These are phyloP conservation scores for Phtheirospermum japonicum DNA, from an alignment of 257 asterid species.

Conservation along the genomic window DNA sequence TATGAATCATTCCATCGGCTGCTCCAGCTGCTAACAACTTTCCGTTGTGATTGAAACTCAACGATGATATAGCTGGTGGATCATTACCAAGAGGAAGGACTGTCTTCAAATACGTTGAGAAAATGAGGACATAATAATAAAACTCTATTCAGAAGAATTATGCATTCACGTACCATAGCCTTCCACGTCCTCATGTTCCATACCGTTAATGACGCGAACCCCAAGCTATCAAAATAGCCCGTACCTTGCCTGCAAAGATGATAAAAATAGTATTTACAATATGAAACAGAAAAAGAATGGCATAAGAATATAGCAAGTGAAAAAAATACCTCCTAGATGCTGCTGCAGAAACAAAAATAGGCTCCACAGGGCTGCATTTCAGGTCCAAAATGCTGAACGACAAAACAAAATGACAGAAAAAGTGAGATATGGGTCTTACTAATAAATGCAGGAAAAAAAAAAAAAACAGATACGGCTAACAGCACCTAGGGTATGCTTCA, in stretches of 20 bases:
- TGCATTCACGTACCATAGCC: conserved; percentile 63
- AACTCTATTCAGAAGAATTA: too few species aligned
- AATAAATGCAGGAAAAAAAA: conserved; percentile 23
- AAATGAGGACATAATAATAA: conserved; percentile 39
- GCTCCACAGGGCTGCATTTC: conserved; percentile 99
- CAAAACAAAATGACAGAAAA: conserved; percentile 18
- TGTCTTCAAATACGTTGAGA: conserved; percentile 69
- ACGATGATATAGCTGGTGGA: conserved; percentile 94
- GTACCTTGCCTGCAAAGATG: conserved; percentile 61
- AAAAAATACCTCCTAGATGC: conserved; percentile 74
- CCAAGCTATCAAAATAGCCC: conserved; percentile 53
- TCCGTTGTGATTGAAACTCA: conserved; percentile 94
- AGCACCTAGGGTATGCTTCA: conserved; percentile 81
- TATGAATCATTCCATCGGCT: conserved; percentile 94
- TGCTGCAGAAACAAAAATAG: conserved; percentile 94
- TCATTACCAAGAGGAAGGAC: conserved; percentile 99
- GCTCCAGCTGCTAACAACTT: conserved; percentile 99
- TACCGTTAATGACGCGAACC: conserved; percentile 87
- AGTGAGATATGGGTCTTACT: conserved; percentile 16
- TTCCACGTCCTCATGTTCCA: conserved; percentile 99
- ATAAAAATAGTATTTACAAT: conserved; percentile 17
- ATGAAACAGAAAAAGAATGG: neutral
- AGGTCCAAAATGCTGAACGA: conserved; percentile 82
- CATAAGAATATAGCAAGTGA: conserved; percentile 20
- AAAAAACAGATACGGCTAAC: neutral